A percentile compares a stretch with the other conserved stretches of the same genome.
Conservation (phyloP, 2,329 filamentous ascomycete species). For the Calonectria hawksworthii region DNA sequence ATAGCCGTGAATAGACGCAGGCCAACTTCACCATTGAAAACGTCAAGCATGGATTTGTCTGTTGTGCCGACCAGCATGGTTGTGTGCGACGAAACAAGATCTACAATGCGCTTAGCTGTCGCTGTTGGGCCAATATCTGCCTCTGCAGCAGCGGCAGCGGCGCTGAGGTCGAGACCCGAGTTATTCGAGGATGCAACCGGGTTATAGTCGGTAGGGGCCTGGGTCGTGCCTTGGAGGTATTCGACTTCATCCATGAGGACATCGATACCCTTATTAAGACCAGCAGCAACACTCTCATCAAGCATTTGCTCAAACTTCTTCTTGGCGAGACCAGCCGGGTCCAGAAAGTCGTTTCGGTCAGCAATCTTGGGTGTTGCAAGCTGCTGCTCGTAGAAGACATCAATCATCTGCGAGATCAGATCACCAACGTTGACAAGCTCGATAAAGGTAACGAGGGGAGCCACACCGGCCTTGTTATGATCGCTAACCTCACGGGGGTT, state of each 20-base stretch:
- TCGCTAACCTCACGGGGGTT: constrained; percentile 87
- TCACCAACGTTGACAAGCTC: constrained; percentile 98
- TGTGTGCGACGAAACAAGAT: constrained; percentile 89
- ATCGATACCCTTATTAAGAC: constrained; percentile 97
- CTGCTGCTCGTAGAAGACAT: constrained; percentile 98
- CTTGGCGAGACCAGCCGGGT: constrained; percentile 92
- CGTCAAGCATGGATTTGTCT: constrained; percentile 97
- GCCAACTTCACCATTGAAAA: constrained; percentile 98
- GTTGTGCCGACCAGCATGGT: constrained; percentile 94
- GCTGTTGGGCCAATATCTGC: constrained; percentile 76
- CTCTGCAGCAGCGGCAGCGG: constrained; percentile 46
- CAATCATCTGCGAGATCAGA: constrained; percentile 98
- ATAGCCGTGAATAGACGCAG: constrained; percentile 91
- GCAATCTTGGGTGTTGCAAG: constrained; percentile 85
- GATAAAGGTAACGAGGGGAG: constrained; percentile 93
- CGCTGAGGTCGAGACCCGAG: constrained; percentile 34
- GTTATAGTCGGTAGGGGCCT: constrained; percentile 91
- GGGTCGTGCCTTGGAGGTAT: constrained; percentile 91
- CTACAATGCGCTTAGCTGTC: constrained; percentile 85
- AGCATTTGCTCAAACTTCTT: constrained; percentile 99
- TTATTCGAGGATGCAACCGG: constrained; percentile 58
- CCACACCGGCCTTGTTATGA: constrained; percentile 80
- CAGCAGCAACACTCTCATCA: constrained; percentile 94
- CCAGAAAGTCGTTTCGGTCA: constrained; percentile 94
- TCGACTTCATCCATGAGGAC: constrained; percentile 99